Evolutionary conservation across 208 protist genomes (phyloP).

Genomic region (Crithidia expoeki): DNA sequence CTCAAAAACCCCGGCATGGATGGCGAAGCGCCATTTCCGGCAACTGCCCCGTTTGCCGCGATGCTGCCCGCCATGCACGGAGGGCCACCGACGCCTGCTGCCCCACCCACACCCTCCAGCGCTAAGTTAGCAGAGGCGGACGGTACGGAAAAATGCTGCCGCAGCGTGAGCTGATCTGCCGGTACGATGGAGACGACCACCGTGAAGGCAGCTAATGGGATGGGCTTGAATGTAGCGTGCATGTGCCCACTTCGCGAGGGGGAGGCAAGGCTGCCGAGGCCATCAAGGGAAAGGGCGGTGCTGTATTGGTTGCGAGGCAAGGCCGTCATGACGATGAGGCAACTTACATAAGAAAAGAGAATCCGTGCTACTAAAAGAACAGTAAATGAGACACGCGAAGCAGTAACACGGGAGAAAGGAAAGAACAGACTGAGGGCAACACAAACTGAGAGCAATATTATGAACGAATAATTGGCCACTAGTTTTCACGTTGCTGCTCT

Average conservation of each 20-base stretch:
- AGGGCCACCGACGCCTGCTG: constrained; percentile 6
- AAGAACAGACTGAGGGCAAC: too few relatives aligned
- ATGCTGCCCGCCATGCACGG: constrained; percentile 15
- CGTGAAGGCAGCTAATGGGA: constrained; percentile 28
- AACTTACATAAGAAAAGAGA: neutral
- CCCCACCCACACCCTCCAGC: constrained; percentile 13
- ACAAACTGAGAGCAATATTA: too few relatives aligned
- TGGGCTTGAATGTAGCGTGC: constrained; percentile 13
- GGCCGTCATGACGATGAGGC: constrained; percentile 9
- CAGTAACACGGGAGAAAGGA: constrained; percentile 15
- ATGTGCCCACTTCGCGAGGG: neutral
- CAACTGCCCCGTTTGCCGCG: neutral
- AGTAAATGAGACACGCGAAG: constrained; percentile 2
- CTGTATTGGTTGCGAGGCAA: constrained; percentile 11
- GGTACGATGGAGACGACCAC: constrained; percentile 45
- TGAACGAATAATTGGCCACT: too few relatives aligned
- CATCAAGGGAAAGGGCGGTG: constrained; percentile 23
- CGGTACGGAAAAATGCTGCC: neutral
- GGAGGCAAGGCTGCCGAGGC: constrained; percentile 5
- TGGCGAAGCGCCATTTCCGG: neutral
- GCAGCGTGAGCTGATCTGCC: constrained; percentile 25
- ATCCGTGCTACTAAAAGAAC: neutral
- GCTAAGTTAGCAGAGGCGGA: neutral
- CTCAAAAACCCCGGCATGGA: neutral
- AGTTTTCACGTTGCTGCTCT: too few relatives aligned